Conservation (phyloP, 1,284 basidiomycete species). For the Cryptococcus depauperatus region DNA sequence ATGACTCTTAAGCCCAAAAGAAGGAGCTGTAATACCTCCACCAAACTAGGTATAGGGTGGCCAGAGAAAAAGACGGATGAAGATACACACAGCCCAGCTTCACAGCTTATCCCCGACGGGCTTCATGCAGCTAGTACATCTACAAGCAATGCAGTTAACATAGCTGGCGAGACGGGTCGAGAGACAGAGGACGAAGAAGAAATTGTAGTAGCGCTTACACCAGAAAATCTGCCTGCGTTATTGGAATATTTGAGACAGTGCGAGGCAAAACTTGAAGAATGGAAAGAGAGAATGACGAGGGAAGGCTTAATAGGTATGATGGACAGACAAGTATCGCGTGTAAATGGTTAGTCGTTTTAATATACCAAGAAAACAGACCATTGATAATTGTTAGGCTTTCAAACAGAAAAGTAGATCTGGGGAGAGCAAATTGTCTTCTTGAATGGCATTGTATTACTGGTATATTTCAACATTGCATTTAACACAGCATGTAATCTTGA, state of each 20-base stretch:
- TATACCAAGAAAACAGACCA: no score
- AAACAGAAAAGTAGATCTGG: background rate
- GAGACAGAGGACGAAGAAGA: slow-evolving; percentile 5
- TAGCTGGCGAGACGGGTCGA: background rate
- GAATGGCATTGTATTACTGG: background rate
- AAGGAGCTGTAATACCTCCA: slow-evolving; percentile 18
- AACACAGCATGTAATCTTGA: background rate
- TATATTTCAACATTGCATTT: slow-evolving; percentile 1
- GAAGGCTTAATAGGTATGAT: background rate
- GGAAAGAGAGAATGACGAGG: slow-evolving; percentile 20
- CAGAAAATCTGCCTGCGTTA: slow-evolving; percentile 37
- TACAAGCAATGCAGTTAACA: background rate
- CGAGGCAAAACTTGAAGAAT: slow-evolving; percentile 33
- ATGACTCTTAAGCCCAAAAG: slow-evolving; percentile 10
- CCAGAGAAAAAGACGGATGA: slow-evolving; percentile 4
- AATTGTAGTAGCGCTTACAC: slow-evolving; percentile 32
- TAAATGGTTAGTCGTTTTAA: background rate
- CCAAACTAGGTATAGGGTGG: slow-evolving; percentile 17
- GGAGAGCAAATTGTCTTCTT: no score
- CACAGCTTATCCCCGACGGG: background rate
- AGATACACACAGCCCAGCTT: background rate
- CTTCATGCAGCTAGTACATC: slow-evolving; percentile 1
- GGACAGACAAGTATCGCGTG: no score
- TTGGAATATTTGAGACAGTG: slow-evolving; percentile 37
- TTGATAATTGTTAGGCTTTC: background rate